Base-by-base conservation (phyloP, 2,329 filamentous ascomycete genomes). In the Colletotrichum noveboracense region DNA sequence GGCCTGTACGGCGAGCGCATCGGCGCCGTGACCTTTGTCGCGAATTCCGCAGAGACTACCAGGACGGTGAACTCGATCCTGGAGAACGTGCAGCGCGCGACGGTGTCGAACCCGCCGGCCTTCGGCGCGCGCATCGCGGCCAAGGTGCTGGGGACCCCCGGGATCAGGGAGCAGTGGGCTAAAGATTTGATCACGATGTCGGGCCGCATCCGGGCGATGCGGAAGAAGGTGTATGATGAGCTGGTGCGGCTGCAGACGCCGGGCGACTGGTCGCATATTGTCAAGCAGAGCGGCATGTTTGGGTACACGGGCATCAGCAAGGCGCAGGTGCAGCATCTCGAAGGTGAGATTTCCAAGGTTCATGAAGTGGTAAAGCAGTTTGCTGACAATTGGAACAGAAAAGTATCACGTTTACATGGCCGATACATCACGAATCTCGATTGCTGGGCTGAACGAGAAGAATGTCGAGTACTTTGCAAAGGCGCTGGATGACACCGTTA, bases 261-360 rank as follows among this genome's bases (percentile, higher is more conserved):
- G 0, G 85, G 85, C 0, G 77, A 81, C 28, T 87, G 85, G 85
- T 78, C 79, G 2, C 84, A 85, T 56, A 79, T 87, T 9, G 77
- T 83, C 1, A 80, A 80, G 24, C 85, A 87, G 70, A 84, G 78
- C 13, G 85, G 85, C 32, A 86, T 86, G 85, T 86, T 86, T 78
- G 82, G 82, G 0, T 86, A 84, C 73, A 89, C 89, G 0, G 90
- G 90, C 0, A 81, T 92, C 75, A 87, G 76, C 6, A 86, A 88
- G 74, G 75, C 81, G 5, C 89, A 91, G 77, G 88, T 91, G 10
- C 76, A 77, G 5, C 74, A 77, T 1, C 75, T 84, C 1, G 81
- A 84, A 79, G 80, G 82, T 82, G 78, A 70, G 81, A 5, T 3
- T 18, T 10, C 24, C 43, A 12, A 18, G 4, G 2, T 30, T 21